Evolutionary conservation across 371 early-diverging fungal species (phyloP), one percentile per base, ranked within the genome.

Genomic region (Racocetra persica): DNA sequence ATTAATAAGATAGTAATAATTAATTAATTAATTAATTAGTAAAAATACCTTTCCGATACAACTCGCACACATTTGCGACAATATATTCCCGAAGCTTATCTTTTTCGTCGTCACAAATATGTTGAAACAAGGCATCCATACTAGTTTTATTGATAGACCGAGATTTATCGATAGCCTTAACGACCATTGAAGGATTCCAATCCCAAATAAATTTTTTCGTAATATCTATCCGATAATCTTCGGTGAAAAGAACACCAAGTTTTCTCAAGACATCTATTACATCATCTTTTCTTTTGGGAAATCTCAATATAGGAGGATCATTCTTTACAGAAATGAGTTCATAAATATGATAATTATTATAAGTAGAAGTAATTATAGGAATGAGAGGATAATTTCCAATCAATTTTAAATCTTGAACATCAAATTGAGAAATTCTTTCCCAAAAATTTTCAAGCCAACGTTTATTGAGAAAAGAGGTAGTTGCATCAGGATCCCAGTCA

Each of bases 201-300:
- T 69, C 69, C 22, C 13, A 22, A 11, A 69, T 38, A 22, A 38
- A 69, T 13, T 22, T 11, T 22, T 69, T 20, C 4, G 11, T 18
- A 10, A 2, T n/a, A 69, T 36, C 22, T 41, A 38, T 69, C 18
- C 41, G 36, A 69, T n/a, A 69, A 13, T 69, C 45, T 38, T 38
- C 38, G 8, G 69, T 69, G 22, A 69, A 69, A 11, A 3, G 45
- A n/a, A 69, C 22, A n/a, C 69, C 69, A 69, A 69, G 41, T 69
- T 45, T 69, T 38, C 41, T 13, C 18, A 69, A 41, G 11, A 38
- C 22, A 4, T 55, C 6, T 14, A 18, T 20, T 55, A 55, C 16
- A 55, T 4, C 18, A 5, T 16, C 5, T 8, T 55, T 16, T 55
- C 55, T 13, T 55, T 55, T 55, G 55, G 55, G 55, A 55, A 3